Percentiles rank a stretch among this genome's conserved stretches.
phyloP scores from a whole-genome alignment of 768 basidiomycete genomes.

The Collybia nuda region DNA sequence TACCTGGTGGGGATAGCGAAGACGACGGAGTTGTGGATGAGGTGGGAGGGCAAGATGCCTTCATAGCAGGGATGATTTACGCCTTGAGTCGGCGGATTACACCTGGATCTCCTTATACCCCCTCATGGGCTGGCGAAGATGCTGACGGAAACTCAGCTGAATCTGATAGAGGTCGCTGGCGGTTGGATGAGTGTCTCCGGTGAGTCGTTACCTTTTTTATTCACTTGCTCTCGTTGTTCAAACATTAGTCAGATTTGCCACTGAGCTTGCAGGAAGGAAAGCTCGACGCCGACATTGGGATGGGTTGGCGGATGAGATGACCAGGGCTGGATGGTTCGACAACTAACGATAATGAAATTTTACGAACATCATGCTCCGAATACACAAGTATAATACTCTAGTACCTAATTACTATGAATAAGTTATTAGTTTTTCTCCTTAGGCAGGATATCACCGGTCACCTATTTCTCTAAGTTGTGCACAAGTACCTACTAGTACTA shows the following conservation, averaged over 20 bases:
- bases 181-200: slow-evolving; percentile 81
- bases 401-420: not conserved
- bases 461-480: not conserved
- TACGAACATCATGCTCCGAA: not conserved
- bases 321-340: slow-evolving; percentile 75
- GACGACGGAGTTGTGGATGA: slow-evolving; percentile 61
- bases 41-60: slow-evolving; percentile 78
- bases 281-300: slow-evolving; percentile 62
- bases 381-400: not conserved
- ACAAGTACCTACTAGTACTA: no score
- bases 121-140: slow-evolving; percentile 43
- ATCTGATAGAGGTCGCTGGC: slow-evolving; percentile 60
- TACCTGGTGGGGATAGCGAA: slow-evolving; percentile 34
- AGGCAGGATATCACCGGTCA: slow-evolving; percentile 20
- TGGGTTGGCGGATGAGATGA: slow-evolving; percentile 75
- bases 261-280: slow-evolving; percentile 78
- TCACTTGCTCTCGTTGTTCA: not conserved
- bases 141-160: slow-evolving; percentile 27
- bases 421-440: no score
- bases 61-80: slow-evolving; percentile 87
- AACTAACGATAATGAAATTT: slow-evolving; percentile 9
- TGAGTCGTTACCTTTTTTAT: slow-evolving; percentile 24
- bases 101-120: slow-evolving; percentile 79
- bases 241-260: slow-evolving; percentile 62
- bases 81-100: slow-evolving; percentile 69